Evolutionary conservation across 2,329 filamentous ascomycete genomes (phyloP).

Genomic region (Trichophyton verrucosum): DNA sequence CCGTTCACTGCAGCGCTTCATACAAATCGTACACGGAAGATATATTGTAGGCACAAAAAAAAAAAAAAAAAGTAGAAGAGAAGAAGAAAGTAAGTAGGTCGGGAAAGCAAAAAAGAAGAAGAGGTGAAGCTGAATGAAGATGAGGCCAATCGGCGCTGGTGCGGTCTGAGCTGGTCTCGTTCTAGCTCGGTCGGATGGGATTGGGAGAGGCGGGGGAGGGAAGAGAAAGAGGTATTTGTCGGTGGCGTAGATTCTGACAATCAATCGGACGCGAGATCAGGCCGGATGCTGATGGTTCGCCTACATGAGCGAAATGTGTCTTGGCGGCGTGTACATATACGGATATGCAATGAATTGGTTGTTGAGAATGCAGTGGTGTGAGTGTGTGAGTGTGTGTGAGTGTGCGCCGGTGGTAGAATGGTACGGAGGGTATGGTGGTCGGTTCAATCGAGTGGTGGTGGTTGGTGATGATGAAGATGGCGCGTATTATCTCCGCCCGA

Average conservation of each 20-base stretch:
- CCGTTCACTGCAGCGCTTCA: neutral
- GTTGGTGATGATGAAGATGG: too few species aligned
- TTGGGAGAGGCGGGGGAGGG: too few species aligned
- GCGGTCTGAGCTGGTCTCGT: neutral
- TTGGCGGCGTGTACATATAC: slow-evolving; percentile 1
- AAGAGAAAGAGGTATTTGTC: neutral
- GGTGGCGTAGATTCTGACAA: neutral
- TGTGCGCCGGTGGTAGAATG: neutral
- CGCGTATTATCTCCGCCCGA: slow-evolving; percentile 71
- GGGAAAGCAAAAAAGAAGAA: too few species aligned
- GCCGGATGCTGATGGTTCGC: neutral
- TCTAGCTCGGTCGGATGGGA: slow-evolving; percentile 1
- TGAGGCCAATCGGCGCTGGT: neutral
- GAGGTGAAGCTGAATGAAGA: too few species aligned
- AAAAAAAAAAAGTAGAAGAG: neutral
- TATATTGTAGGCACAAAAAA: neutral
- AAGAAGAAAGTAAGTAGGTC: too few species aligned
- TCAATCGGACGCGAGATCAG: neutral
- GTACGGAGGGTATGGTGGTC: neutral
- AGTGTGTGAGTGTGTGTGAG: too few species aligned
- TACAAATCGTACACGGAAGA: slow-evolving; percentile 2
- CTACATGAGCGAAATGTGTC: neutral
- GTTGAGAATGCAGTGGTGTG: neutral
- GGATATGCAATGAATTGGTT: neutral
- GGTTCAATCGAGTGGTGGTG: too few species aligned